A percentile compares a stretch with the other conserved stretches of the same genome.
phyloP scores from a whole-genome alignment of 2,329 filamentous ascomycete genomes.

The Dactylonectria macrodidyma region DNA sequence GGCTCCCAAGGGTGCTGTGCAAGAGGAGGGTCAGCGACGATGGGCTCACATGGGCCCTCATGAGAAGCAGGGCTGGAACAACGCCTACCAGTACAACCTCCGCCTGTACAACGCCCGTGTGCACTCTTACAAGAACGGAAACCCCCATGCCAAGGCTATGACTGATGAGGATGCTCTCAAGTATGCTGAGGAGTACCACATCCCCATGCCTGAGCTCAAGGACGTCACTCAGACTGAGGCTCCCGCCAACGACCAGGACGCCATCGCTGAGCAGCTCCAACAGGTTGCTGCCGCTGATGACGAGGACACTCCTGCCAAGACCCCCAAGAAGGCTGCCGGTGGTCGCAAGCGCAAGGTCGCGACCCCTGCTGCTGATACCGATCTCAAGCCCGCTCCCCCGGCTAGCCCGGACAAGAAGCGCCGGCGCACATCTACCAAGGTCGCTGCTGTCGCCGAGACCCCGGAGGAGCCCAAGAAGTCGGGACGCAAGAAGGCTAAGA shows the following conservation, averaged over 20 bases:
- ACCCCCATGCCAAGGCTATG: conserved; percentile 72
- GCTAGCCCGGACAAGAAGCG: conserved; percentile 76
- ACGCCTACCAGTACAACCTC: conserved; percentile 77
- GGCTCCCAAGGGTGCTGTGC: conserved; percentile 87
- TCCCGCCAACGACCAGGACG: conserved; percentile 65
- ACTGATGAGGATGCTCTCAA: conserved; percentile 71
- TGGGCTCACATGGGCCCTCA: conserved; percentile 84
- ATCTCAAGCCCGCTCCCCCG: conserved; percentile 59
- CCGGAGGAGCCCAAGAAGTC: conserved; percentile 74
- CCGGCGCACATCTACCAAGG: conserved; percentile 70
- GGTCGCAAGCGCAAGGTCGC: conserved; percentile 72
- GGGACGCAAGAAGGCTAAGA: conserved; percentile 71
- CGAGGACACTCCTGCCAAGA: conserved; percentile 65
- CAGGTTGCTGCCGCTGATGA: conserved; percentile 59
- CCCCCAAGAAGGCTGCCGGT: conserved; percentile 68
- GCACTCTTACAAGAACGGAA: conserved; percentile 75
- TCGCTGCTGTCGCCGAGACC: conserved; percentile 61
- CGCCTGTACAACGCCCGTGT: conserved; percentile 76
- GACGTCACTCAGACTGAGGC: conserved; percentile 53
- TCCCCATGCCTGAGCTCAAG: conserved; percentile 67
- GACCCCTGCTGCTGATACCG: conserved; percentile 59
- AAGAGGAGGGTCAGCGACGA: conserved; percentile 87
- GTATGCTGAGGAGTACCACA: conserved; percentile 72
- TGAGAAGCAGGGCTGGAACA: conserved; percentile 81
- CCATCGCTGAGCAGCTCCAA: conserved; percentile 72